Conservation (phyloP, 306 rosid species). For the Ormosia emarginata region DNA sequence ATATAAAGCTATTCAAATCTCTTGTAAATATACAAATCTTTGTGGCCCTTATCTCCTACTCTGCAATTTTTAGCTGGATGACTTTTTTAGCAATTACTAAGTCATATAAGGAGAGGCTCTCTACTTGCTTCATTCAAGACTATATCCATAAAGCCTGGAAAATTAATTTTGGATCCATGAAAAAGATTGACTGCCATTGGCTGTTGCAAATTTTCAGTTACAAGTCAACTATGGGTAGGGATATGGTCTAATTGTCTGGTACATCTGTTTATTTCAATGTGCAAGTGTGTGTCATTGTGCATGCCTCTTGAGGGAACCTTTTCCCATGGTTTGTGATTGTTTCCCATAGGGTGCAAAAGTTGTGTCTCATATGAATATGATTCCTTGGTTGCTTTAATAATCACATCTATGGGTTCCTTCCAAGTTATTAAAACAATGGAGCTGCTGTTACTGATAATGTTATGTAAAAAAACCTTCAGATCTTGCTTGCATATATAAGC, state of each 20-base stretch:
- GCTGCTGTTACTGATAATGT: neutral
- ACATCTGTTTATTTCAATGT: neutral
- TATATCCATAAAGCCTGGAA: neutral
- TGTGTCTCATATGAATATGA: neutral
- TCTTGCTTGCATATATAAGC: slow-evolving; percentile 54
- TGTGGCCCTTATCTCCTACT: neutral
- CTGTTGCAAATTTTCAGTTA: neutral
- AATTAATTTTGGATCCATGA: neutral
- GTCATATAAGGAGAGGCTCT: neutral
- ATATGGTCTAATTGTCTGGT: neutral
- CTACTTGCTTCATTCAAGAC: neutral
- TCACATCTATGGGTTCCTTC: neutral
- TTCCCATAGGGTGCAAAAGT: neutral
- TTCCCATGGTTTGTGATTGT: neutral
- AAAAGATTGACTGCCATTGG: neutral
- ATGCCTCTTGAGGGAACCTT: neutral
- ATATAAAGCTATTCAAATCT: neutral
- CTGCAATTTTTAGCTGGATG: neutral
- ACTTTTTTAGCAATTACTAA: neutral
- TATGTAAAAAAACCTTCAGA: slow-evolving; percentile 27
- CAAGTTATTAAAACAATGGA: neutral
- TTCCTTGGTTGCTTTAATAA: neutral
- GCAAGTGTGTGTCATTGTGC: neutral
- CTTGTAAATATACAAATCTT: neutral
- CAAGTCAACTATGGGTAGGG: neutral